Evolutionary conservation across 345 rosid species (phyloP), one percentile per base, ranked within the genome.

Genomic region (Isatis tinctoria): DNA sequence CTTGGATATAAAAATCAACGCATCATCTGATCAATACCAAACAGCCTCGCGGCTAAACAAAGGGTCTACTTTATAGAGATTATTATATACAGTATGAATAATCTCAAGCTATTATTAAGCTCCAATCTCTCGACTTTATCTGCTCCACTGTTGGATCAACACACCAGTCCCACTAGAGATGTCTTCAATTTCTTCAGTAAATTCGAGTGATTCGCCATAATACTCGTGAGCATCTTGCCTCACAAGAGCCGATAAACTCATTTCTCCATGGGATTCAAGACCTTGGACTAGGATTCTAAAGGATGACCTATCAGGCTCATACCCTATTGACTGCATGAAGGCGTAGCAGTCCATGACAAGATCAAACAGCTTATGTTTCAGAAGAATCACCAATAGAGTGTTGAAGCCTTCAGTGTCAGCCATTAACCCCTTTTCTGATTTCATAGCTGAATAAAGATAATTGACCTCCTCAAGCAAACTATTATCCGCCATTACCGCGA

Each of bases 241-340:
- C 28, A 87, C 70, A 17, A 67, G n/a, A 40, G 77, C 82, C 4
- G 87, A 84, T 67, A 71, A 57, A 17, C 33, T 75, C 47, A 65
- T 78, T 77, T 90, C 82, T 0, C 86, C 88, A 18, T 66, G 69
- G 14, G 80, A 82, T 70, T 85, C 96, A 41, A 92, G 75, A 69
- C 96, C 91, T 12, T 76, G 79, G 9, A 89, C 79, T 39, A 92
- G 80, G 52, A 79, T 80, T 70, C 83, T 82, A 63, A 83, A 88
- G 8, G 89, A 72, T 3, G 85, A 39, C 54, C 89, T 87, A 65
- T 92, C 87, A 57, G 92, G 96, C 69, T 88, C 91, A 72, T 89
- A 87, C 10, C 82, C 91, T 12, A 78, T 39, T 8, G 83, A 81
- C 40, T 85, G 86, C 90, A 88, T 88, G 69, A 86, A 80, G 8